Evolutionary conservation across 805 yeast genomes (phyloP).

Genomic region (Grigorovia transvaalensis): DNA sequence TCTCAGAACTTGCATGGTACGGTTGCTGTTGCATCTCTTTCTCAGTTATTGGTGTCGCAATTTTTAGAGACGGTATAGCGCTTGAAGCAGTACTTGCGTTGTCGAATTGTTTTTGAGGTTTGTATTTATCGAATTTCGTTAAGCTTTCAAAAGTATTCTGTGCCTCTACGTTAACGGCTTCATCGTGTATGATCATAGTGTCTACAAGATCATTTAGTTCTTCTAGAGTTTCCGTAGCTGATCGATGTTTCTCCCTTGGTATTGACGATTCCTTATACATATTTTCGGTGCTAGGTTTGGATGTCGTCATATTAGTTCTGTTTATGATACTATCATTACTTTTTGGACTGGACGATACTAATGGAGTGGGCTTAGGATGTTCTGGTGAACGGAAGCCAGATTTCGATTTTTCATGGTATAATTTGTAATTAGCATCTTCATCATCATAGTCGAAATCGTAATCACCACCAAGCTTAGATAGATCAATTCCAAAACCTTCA

Average conservation of each 20-base stretch:
- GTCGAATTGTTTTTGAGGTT: constrained; percentile 13
- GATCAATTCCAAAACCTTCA: constrained; percentile 13
- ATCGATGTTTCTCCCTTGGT: constrained; percentile 2
- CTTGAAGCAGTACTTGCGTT: constrained; percentile 9
- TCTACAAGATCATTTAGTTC: constrained; percentile 31
- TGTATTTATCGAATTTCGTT: constrained; percentile 23
- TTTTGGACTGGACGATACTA: not conserved
- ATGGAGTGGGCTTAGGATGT: too few species aligned
- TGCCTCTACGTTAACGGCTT: constrained; percentile 1
- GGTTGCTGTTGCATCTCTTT: not conserved
- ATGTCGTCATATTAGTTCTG: not conserved
- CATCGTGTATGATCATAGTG: constrained; percentile 15
- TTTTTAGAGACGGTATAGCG: constrained; percentile 10
- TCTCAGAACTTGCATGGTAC: not conserved
- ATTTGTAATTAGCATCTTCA: not conserved
- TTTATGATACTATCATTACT: not conserved
- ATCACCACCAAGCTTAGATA: constrained; percentile 11
- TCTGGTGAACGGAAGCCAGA: not conserved
- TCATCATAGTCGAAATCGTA: not conserved
- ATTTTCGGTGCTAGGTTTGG: not conserved
- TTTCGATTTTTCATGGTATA: not conserved
- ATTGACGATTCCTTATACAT: not conserved
- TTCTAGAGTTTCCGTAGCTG: constrained; percentile 18
- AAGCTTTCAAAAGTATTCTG: constrained; percentile 19
- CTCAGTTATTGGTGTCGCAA: constrained; percentile 4